Evolutionary conservation across 108 stramenopile genomes (phyloP).

Genomic region (Cyclostephanos invisitatus): DNA sequence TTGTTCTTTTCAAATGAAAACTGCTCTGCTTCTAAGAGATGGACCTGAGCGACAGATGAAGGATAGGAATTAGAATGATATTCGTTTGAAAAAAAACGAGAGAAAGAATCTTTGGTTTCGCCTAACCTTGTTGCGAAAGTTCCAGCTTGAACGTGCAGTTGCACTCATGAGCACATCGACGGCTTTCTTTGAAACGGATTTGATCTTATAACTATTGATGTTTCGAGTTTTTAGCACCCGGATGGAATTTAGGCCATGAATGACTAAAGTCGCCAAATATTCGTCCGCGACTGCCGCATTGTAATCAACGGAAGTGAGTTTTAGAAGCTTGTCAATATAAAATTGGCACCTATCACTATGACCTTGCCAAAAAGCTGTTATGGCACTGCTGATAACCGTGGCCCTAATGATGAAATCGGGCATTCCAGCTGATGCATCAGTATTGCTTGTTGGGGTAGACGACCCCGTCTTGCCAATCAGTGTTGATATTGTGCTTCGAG

Average conservation of each 20-base stretch:
- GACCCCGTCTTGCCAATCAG: constrained; percentile 25
- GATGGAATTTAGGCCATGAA: constrained; percentile 8
- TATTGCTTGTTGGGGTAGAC: background rate
- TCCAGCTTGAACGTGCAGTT: constrained; percentile 5
- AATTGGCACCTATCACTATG: constrained; percentile 20
- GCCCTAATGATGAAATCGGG: background rate
- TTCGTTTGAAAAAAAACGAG: too few species aligned
- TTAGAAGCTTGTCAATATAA: constrained; percentile 7
- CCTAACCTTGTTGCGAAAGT: constrained; percentile 14
- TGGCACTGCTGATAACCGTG: constrained; percentile 6
- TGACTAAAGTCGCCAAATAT: background rate
- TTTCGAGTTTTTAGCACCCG: constrained; percentile 4
- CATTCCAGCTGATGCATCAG: background rate
- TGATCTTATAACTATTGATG: background rate
- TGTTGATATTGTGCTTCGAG: constrained; percentile 21
- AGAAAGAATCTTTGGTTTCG: background rate
- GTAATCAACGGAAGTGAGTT: background rate
- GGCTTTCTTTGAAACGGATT: background rate
- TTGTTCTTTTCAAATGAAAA: constrained; percentile 10
- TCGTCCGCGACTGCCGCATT: background rate
- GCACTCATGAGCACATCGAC: background rate
- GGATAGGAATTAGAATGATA: background rate
- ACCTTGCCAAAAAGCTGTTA: constrained; percentile 23
- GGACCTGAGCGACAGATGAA: background rate
- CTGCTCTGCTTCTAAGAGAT: constrained; percentile 22